Evolutionary conservation across 163 green algal genomes (phyloP).

Genomic region (Smithsoniella earleae): DNA sequence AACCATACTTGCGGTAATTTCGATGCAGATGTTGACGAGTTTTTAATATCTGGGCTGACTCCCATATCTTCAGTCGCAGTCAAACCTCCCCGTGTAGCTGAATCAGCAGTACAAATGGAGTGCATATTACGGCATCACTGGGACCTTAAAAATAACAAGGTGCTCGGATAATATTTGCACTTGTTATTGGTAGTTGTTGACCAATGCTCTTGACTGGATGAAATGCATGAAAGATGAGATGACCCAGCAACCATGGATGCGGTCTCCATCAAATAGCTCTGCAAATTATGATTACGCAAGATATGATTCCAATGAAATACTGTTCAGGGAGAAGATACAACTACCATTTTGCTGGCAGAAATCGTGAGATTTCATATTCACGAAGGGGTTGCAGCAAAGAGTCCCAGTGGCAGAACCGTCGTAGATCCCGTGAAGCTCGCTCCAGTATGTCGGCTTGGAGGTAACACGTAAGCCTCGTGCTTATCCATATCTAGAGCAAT

Average conservation of each 20-base stretch:
- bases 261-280: too few species aligned
- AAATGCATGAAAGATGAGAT: neutral
- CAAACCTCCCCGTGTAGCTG: slow-evolving; percentile 62
- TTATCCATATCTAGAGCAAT: neutral
- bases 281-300: too few species aligned
- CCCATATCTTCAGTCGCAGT: slow-evolving; percentile 62
- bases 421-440: slow-evolving; percentile 57
- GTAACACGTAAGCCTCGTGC: slow-evolving; percentile 53
- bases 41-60: slow-evolving; percentile 62
- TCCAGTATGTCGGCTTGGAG: slow-evolving; percentile 61
- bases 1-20: slow-evolving; percentile 39
- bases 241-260: too few species aligned
- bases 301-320: too few species aligned
- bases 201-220: neutral
- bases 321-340: slow-evolving; percentile 45
- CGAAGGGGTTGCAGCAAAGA: slow-evolving; percentile 50
- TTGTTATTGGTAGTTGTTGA: neutral
- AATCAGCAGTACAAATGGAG: slow-evolving; percentile 83
- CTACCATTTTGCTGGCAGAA: slow-evolving; percentile 72
- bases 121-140: slow-evolving; percentile 57
- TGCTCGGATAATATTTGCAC: neutral
- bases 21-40: slow-evolving; percentile 67
- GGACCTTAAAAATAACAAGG: slow-evolving; percentile 18
- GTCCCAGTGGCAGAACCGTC: slow-evolving; percentile 53
- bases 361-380: slow-evolving; percentile 75